Evolutionary conservation across 2,329 filamentous ascomycete species (phyloP), one percentile per base, ranked within the genome.

Genomic region (Colletotrichum destructivum): DNA sequence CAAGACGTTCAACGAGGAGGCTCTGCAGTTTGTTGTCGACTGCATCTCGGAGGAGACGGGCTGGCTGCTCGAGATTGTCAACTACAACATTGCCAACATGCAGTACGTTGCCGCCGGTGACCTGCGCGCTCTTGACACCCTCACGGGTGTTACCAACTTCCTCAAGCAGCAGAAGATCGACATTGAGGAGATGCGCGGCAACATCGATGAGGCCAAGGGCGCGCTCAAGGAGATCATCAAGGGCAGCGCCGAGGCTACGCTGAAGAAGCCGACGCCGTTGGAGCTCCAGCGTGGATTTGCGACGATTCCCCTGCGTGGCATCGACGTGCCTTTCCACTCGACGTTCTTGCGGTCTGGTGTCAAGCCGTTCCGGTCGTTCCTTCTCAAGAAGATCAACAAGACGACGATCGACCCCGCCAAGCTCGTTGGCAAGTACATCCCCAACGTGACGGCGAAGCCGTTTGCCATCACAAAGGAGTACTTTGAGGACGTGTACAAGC

Each of bases 311-410:
- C 93, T 99, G 75, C 94, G 93, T 80, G 97, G 97, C 74, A 99
- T 99, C 77, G 96, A 99, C 78, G 97, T 98, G 80, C 96, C 96
- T 55, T 99, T 99, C 94, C 96, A 99, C 89, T 96, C 93, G 77
- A 99, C 96, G 21, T 99, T 99, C 89, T 86, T 99, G 84, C 94
- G 97, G 67, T 98, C 95, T 49, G 97, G 96, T 78, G 96, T 99
- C 83, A 99, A 99, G 89, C 96, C 97, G 57, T 99, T 99, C 94
- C 91, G 96, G 76, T 96, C 92, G 55, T 99, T 99, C 90, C 84
- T 99, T 81, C 92, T 98, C 78, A 99, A 98, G 93, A 99, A 99
- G 90, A 98, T 99, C 86, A 95, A 98, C 89, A 98, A 97, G 91
- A 98, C 95, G 31, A 97, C 94, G 65, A 98, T 99, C 82, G 96